Evolutionary conservation across 495 filamentous ascomycete genomes (phyloP).

Genomic region (Rusavskia elegans): DNA sequence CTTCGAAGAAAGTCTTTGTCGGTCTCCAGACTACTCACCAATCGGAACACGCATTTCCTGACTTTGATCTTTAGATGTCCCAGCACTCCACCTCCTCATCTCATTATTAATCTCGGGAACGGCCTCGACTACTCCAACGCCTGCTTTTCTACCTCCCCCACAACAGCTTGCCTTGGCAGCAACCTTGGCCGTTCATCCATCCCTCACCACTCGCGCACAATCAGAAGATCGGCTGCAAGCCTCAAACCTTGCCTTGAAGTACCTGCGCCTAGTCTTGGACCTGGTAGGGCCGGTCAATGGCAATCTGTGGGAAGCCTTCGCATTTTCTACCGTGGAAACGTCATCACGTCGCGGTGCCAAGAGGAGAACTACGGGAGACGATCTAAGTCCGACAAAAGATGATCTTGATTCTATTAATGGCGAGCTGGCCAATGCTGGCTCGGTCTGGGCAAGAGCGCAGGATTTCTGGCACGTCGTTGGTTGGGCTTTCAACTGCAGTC

Average conservation of each 20-base stretch:
- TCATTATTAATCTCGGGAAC: constrained; percentile 44
- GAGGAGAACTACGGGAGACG: constrained; percentile 13
- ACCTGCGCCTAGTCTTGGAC: constrained; percentile 39
- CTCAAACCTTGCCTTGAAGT: constrained; percentile 35
- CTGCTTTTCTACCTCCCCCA: constrained; percentile 32
- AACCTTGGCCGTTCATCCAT: constrained; percentile 56
- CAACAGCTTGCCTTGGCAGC: constrained; percentile 50
- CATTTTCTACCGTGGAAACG: constrained; percentile 21
- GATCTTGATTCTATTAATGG: constrained; percentile 29
- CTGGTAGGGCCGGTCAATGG: constrained; percentile 35
- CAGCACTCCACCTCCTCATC: constrained; percentile 52
- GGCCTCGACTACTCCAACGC: constrained; percentile 14
- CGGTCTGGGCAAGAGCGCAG: constrained; percentile 54
- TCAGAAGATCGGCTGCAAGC: constrained; percentile 34
- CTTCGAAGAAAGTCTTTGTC: constrained; percentile 63
- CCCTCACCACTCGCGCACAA: constrained; percentile 45
- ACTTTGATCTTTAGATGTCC: constrained; percentile 34
- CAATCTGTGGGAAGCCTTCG: constrained; percentile 35
- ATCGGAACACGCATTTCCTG: not conserved
- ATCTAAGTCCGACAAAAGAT: constrained; percentile 12
- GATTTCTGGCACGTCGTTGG: constrained; percentile 86
- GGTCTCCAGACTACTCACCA: constrained; percentile 6
- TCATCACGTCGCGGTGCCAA: constrained; percentile 20
- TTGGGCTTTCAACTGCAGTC: constrained; percentile 87
- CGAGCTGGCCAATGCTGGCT: constrained; percentile 43